A percentile compares a stretch with the other conserved stretches of the same genome.
phyloP scores from a whole-genome alignment of 371 early-diverging fungal species.

The Zychaea mexicana region DNA sequence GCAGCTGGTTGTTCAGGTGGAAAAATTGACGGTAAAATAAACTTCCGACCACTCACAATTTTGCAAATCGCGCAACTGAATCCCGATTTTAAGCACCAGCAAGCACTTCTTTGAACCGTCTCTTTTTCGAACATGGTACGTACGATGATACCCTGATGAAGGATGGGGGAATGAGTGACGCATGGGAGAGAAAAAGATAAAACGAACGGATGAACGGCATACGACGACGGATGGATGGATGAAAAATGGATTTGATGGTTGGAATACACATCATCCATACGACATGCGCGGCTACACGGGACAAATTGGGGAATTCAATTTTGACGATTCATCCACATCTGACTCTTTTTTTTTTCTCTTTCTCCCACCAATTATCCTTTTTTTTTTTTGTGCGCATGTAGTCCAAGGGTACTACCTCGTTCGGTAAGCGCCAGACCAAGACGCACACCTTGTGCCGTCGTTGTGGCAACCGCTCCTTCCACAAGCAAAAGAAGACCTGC shows the following conservation, averaged over 20 bases:
- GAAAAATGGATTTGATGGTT: slow-evolving; percentile 12
- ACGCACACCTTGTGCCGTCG: slow-evolving; percentile 98
- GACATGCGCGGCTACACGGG: neutral
- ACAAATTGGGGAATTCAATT: neutral
- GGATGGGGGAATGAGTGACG: neutral
- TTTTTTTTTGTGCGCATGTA: slow-evolving; percentile 29
- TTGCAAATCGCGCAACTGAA: too few relatives aligned
- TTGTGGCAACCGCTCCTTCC: slow-evolving; percentile 97
- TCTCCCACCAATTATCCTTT: too few relatives aligned
- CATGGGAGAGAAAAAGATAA: neutral
- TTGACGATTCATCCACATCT: neutral
- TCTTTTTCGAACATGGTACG: slow-evolving; percentile 9
- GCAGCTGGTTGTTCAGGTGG: too few relatives aligned
- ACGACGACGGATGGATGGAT: slow-evolving; percentile 21
- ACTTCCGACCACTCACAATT: too few relatives aligned
- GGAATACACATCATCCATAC: neutral
- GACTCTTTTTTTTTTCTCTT: too few relatives aligned
- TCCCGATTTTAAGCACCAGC: neutral
- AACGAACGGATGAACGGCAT: neutral
- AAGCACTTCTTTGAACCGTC: neutral
- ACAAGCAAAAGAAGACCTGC: slow-evolving; percentile 99
- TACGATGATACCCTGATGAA: neutral
- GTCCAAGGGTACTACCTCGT: slow-evolving; percentile 99
- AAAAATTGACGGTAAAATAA: neutral
- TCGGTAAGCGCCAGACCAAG: slow-evolving; percentile 99